Evolutionary conservation across 164 flowering plant genomes (phyloP).

Genomic region (Magnolia changhungtana): DNA sequence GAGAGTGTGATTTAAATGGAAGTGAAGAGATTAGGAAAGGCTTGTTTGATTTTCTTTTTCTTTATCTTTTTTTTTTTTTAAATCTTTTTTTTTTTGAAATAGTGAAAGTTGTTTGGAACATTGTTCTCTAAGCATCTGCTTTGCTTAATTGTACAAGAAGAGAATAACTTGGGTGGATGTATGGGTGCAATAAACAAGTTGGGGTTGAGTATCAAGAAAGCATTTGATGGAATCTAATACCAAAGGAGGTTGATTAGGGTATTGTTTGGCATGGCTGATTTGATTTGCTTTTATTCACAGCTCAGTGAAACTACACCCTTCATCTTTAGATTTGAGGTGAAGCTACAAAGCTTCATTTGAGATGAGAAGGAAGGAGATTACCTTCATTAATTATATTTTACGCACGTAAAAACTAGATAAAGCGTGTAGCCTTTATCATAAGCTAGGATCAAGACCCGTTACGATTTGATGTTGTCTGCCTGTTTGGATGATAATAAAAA

Average conservation of each 20-base stretch:
- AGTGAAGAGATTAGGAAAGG: background rate
- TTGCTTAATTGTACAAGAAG: slow-evolving; percentile 29
- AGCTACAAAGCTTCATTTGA: too few relatives aligned
- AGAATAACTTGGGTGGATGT: slow-evolving; percentile 20
- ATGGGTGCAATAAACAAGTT: slow-evolving; percentile 7
- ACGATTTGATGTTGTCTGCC: too few relatives aligned
- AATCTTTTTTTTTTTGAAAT: slow-evolving; percentile 3
- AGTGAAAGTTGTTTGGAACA: slow-evolving; percentile 4
- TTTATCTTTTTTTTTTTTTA: background rate
- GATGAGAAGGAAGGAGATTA: too few relatives aligned
- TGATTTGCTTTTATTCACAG: background rate
- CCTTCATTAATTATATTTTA: too few relatives aligned
- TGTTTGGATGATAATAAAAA: too few relatives aligned
- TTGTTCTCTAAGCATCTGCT: slow-evolving; percentile 28
- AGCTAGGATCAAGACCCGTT: too few relatives aligned
- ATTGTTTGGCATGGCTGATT: too few relatives aligned
- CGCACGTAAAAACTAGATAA: too few relatives aligned
- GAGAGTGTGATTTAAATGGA: slow-evolving; percentile 15
- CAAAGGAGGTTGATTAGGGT: background rate
- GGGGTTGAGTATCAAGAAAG: slow-evolving; percentile 21
- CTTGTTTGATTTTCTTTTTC: background rate
- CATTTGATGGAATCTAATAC: slow-evolving; percentile 29
- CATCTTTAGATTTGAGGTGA: too few relatives aligned
- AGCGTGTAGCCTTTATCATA: too few relatives aligned
- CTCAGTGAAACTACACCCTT: too few relatives aligned